Evolutionary conservation across 176 grass and related monocot genomes (phyloP).

Genomic region (Zea mays): Zm-B73-REFERENCE-NAM-5.0 NC_050099.1:7384501-7385000

Average conservation of each 20-base stretch:
- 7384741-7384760: background rate
- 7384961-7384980: too few relatives aligned
- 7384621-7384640: background rate
- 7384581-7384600: background rate
- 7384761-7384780: background rate
- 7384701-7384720: background rate
- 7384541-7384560: background rate
- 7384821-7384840: too few relatives aligned
- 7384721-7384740: background rate
- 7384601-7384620: background rate
- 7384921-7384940: too few relatives aligned
- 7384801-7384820: too few relatives aligned
- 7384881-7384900: too few relatives aligned
- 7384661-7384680: background rate
- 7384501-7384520: background rate
- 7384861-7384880: too few relatives aligned
- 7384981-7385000: too few relatives aligned
- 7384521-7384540: background rate
- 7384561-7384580: background rate
- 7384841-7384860: too few relatives aligned
- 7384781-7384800: background rate
- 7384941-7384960: too few relatives aligned
- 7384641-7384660: background rate
- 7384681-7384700: background rate
- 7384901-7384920: too few relatives aligned